Conservation (phyloP, 371 early-diverging fungal genomes). For the Chytridiales sp. region DNA sequence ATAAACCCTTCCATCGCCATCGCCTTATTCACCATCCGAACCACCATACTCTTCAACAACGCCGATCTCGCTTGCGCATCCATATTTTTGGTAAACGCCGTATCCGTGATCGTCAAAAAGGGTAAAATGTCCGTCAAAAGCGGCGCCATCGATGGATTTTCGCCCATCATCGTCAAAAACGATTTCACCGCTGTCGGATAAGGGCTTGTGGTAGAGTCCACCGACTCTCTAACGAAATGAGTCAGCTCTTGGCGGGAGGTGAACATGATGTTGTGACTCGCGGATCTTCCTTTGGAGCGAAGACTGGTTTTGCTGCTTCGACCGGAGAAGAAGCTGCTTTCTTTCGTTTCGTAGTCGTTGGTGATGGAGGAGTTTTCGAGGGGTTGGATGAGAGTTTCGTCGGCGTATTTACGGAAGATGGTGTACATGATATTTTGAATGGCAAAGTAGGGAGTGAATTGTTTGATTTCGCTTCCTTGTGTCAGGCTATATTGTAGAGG, state of each 20-base stretch:
- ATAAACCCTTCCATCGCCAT: slow-evolving; percentile 15
- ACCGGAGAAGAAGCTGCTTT: no score
- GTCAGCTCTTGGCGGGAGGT: no score
- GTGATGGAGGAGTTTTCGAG: background rate
- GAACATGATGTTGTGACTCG: no score
- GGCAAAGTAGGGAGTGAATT: slow-evolving; percentile 8
- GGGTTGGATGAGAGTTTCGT: background rate
- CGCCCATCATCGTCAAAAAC: slow-evolving; percentile 21
- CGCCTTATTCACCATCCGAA: slow-evolving; percentile 12
- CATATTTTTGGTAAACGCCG: slow-evolving; percentile 3
- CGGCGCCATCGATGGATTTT: slow-evolving; percentile 5
- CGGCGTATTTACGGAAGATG: background rate
- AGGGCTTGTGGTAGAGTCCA: background rate
- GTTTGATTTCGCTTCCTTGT: slow-evolving; percentile 8
- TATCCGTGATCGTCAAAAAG: slow-evolving; percentile 10
- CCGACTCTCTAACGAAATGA: no score
- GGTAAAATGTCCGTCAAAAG: slow-evolving; percentile 15
- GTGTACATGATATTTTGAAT: background rate
- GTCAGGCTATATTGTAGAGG: background rate
- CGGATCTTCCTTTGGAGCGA: background rate
- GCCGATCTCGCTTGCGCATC: slow-evolving; percentile 10
- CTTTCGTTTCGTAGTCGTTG: background rate
- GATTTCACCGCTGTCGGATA: background rate
- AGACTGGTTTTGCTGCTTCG: background rate
- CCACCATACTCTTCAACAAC: slow-evolving; percentile 14